phyloP scores from a whole-genome alignment of 257 asterid genomes.

The Coffea canephora region DNA sequence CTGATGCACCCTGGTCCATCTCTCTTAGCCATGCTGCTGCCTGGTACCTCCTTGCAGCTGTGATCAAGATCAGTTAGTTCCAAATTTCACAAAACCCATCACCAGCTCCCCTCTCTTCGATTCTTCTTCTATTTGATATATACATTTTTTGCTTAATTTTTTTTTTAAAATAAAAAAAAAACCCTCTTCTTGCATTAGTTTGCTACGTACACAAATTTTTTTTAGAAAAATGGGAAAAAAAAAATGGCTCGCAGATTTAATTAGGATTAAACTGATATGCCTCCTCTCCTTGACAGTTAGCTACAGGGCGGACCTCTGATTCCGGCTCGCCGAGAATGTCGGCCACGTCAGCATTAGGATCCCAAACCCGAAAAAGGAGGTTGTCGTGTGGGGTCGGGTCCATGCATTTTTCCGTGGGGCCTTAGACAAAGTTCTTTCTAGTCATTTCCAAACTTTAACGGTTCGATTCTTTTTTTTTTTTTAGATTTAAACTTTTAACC shows the following conservation, averaged over 20 bases:
- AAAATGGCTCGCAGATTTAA: too few species aligned
- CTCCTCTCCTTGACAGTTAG: background rate
- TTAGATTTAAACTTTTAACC: background rate
- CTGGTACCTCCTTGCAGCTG: constrained; percentile 78
- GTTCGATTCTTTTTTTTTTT: background rate
- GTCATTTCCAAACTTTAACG: background rate
- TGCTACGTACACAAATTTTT: background rate
- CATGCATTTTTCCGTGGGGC: background rate
- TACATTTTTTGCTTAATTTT: background rate
- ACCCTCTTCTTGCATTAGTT: too few species aligned
- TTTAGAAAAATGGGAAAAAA: too few species aligned
- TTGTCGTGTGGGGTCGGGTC: background rate
- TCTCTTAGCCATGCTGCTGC: constrained; percentile 88
- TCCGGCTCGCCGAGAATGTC: background rate
- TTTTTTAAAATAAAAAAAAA: background rate
- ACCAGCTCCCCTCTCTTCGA: background rate
- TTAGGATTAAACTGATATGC: background rate
- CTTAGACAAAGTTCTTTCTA: background rate
- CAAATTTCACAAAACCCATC: background rate
- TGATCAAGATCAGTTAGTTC: background rate
- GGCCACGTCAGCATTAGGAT: background rate
- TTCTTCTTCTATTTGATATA: background rate
- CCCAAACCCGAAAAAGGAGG: background rate
- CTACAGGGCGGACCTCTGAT: too few species aligned
- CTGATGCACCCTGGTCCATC: constrained; percentile 76